Percentiles rank a stretch among this genome's conserved stretches.
Evolutionary conservation across 2,329 filamentous ascomycete species (phyloP).

Genomic region (Cladosporium phlei): DNA sequence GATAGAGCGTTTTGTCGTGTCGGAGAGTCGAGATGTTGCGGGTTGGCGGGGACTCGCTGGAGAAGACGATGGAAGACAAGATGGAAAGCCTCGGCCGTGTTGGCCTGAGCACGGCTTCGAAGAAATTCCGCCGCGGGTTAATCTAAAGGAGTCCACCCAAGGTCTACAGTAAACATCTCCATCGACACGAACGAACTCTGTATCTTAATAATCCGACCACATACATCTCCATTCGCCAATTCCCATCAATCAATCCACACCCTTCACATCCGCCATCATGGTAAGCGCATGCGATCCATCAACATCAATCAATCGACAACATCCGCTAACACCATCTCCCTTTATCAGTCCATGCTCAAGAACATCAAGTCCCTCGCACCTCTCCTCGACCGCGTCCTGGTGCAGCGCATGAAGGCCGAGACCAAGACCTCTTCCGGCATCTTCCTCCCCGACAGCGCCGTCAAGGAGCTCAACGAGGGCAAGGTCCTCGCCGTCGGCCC

Average conservation of each 20-base stretch:
- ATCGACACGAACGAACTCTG: too few species aligned
- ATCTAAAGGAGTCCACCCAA: too few species aligned
- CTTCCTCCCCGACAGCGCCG: conserved; percentile 92
- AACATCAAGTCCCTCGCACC: conserved; percentile 92
- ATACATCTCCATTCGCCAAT: conserved; percentile 6
- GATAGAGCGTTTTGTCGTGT: too few species aligned
- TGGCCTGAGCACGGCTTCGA: too few species aligned
- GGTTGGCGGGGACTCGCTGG: too few species aligned
- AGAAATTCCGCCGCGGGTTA: too few species aligned
- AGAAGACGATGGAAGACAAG: too few species aligned
- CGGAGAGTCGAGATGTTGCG: too few species aligned
- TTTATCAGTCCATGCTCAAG: conserved; percentile 61
- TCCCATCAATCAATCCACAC: not conserved
- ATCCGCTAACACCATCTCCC: not conserved
- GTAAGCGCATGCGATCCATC: conserved; percentile 20
- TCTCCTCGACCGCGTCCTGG: conserved; percentile 94
- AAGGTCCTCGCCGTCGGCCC: conserved; percentile 94
- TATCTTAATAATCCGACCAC: not conserved
- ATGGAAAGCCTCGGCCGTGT: not conserved
- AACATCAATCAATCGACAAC: not conserved
- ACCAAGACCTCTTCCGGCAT: conserved; percentile 94
- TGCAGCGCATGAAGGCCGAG: conserved; percentile 97
- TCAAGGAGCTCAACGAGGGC: conserved; percentile 98
- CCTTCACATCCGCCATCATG: conserved; percentile 20
- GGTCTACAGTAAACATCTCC: too few species aligned